Conservation (phyloP, 1,284 basidiomycete species). For the Kwoniella shivajii region DNA sequence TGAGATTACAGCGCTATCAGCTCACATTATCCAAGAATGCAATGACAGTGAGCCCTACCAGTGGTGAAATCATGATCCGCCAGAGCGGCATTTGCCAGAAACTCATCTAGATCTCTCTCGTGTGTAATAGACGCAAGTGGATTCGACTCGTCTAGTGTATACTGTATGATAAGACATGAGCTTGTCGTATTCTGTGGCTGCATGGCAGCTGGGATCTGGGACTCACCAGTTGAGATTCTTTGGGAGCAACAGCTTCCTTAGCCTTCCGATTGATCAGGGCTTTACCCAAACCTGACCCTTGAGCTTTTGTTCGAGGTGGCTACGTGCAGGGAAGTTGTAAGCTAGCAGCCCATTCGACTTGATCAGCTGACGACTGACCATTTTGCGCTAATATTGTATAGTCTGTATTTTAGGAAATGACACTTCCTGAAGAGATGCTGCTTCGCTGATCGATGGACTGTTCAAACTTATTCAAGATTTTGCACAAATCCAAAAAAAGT, state of each 20-base stretch:
- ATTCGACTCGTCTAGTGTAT: conserved; percentile 73
- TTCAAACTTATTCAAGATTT: too few relatives aligned
- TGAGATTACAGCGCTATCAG: background rate
- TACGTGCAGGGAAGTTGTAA: too few relatives aligned
- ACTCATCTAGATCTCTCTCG: conserved; percentile 93
- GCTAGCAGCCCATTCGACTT: background rate
- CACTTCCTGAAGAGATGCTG: too few relatives aligned
- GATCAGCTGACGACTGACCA: background rate
- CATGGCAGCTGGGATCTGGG: too few relatives aligned
- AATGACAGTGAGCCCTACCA: conserved; percentile 60
- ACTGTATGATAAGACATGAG: too few relatives aligned
- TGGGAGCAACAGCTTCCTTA: conserved; percentile 73
- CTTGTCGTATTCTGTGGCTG: too few relatives aligned
- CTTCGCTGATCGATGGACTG: too few relatives aligned
- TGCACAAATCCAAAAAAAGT: too few relatives aligned
- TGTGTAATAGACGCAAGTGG: conserved; percentile 92
- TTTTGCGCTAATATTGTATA: background rate
- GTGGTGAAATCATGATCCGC: conserved; percentile 98
- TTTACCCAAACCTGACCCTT: conserved; percentile 71
- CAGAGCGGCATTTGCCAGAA: conserved; percentile 90
- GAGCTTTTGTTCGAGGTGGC: conserved; percentile 48
- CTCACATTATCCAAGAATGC: background rate
- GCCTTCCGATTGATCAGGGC: conserved; percentile 86
- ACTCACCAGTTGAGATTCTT: conserved; percentile 74
- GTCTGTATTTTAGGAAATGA: too few relatives aligned